Evolutionary conservation across 768 basidiomycete genomes (phyloP), one percentile per base, ranked within the genome.

Genomic region (Tulasnella sp.): DNA sequence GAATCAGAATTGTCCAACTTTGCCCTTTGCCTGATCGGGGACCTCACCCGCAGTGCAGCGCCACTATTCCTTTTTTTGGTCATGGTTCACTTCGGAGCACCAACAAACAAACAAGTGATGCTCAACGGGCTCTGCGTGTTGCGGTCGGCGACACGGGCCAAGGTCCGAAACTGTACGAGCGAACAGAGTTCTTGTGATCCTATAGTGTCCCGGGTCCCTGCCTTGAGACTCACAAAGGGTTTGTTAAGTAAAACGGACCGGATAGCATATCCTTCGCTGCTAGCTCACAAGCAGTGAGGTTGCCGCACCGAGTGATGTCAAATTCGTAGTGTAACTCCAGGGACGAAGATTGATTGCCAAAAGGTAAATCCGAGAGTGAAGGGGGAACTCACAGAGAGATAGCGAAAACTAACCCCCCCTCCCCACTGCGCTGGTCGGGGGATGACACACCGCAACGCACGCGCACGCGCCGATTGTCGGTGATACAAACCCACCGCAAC

Each of bases 1-100:
- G 62, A 68, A 68, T 68, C 62, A 68, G 62, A 68, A 18, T 68
- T 52, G 52, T 52, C 52, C 52, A 52, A 52, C 52, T n/a, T 52
- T 52, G 14, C 62, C 62, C 19, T 16, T 36, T 27, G 24, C 62
- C 62, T 68, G 62, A 68, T 68, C 62, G 62, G 62, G 27, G 62
- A 68, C 62, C 34, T 68, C 62, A 68, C 62, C 62, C 62, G 34
- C 62, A 34, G 27, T 36, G 62, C 34, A 12, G 62, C 62, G 62
- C 62, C 62, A 27, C 31, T 68, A 19, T 68, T 68, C 27, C n/a
- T 16, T 36, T 68, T 68, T 10, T 10, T 27, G n/a, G 62, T 34
- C 12, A 27, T n/a, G n/a, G n/a, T n/a, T n/a, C n/a, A n/a, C n/a
- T n/a, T n/a, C n/a, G n/a, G n/a, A n/a, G n/a, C n/a, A n/a, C n/a